Percentiles rank a stretch among this genome's conserved stretches.
Evolutionary conservation across 2,329 filamentous ascomycete species (phyloP).

Genomic region (Harringtonia lauricola): DNA sequence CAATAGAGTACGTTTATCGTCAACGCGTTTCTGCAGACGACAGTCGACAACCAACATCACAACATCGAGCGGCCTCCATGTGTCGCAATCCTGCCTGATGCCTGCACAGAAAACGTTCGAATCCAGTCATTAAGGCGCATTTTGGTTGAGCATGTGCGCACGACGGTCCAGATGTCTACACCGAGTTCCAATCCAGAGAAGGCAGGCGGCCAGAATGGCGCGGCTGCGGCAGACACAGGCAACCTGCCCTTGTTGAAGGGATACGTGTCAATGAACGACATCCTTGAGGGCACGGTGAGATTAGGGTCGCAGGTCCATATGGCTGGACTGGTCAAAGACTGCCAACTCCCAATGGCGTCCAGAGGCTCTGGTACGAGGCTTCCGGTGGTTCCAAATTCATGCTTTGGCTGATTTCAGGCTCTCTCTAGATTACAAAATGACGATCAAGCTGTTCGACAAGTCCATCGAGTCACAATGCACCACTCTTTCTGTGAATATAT

Average conservation of each 20-base stretch:
- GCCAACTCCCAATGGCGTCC: conserved; percentile 32
- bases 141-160: too few species aligned
- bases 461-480: conserved; percentile 34
- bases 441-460: conserved; percentile 48
- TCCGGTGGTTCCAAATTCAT: background rate
- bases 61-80: conserved; percentile 24
- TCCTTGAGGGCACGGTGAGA: conserved; percentile 28
- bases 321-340: conserved; percentile 62
- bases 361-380: background rate
- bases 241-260: conserved; percentile 21
- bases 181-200: too few species aligned
- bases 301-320: conserved; percentile 37
- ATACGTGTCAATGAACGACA: conserved; percentile 29
- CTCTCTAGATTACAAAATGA: conserved; percentile 45
- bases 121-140: too few species aligned
- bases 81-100: too few species aligned
- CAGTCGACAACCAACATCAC: conserved; percentile 95
- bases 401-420: conserved; percentile 5
- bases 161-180: too few species aligned
- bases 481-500: conserved; percentile 45
- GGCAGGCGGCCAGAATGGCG: too few species aligned
- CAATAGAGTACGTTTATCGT: background rate
- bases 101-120: too few species aligned
- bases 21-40: background rate
- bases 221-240: conserved; percentile 7